Evolutionary conservation across 2,329 filamentous ascomycete genomes (phyloP), one percentile per base, ranked within the genome.

Genomic region (Chrysosporium queenslandicum): DNA sequence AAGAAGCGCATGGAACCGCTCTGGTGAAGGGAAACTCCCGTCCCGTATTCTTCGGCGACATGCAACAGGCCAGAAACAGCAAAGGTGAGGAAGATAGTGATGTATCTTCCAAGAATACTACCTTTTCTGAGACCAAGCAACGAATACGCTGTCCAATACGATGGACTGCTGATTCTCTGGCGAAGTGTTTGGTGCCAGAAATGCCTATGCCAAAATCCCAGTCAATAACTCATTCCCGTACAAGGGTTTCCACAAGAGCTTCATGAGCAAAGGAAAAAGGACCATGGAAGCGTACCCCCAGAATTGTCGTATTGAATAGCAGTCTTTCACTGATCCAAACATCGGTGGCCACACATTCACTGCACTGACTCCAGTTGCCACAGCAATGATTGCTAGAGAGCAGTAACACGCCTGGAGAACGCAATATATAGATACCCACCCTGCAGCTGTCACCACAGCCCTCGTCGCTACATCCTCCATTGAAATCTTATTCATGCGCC

Each of bases 1-100:
- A 46, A 46, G n/a, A 46, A 46, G 21, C 43, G 43, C 21, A 46
- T 46, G 8, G 43, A 21, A 18, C 43, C 43, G 20, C 23, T 29
- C n/a, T 46, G 16, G 8, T 27, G 43, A 9, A 18, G 27, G 16
- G 43, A 46, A 29, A 46, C 43, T 8, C 27, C 27, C 12, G 16
- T 25, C 12, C 20, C 21, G 14, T 27, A 27, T 21, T 46, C 43
- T 9, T 25, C 43, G n/a, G 2, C 20, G 9, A 30, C 16, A 30
- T 46, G 43, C 14, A 46, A 30, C 1, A 46, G 5, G 11, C 43
- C 43, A 9, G 43, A 46, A 18, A 46, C 21, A 16, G 27, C 11
- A 23, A 46, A 46, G 7, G 14, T 32, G 12, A 46, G 16, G 27
- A 46, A 11, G n/a, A 46, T 32, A 16, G 8, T 18, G 6, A 46